Conservation (phyloP, 78 protist species). For the Neovahlkampfia damariscottae region DNA sequence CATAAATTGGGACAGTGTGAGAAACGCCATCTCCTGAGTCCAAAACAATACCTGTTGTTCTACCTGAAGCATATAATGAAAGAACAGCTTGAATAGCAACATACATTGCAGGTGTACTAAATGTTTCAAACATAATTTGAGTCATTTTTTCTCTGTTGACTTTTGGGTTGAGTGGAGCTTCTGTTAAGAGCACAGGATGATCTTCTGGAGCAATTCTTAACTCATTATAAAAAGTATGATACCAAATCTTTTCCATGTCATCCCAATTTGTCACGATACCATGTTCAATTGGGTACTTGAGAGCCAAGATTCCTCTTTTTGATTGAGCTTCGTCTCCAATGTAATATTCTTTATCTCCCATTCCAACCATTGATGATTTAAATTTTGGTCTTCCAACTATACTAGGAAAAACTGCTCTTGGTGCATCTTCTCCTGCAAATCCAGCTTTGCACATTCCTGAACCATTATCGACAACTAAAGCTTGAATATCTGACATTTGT, state of each 20-base stretch:
- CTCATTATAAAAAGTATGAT: slow-evolving; percentile 91
- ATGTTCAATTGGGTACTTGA: slow-evolving; percentile 73
- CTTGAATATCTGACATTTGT: slow-evolving; percentile 7
- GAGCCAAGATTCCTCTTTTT: slow-evolving; percentile 62
- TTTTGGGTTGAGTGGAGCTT: slow-evolving; percentile 81
- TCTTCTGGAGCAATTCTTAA: slow-evolving; percentile 83
- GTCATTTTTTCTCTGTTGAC: slow-evolving; percentile 83
- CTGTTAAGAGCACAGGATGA: slow-evolving; percentile 77
- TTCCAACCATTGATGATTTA: slow-evolving; percentile 42
- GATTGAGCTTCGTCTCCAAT: slow-evolving; percentile 80
- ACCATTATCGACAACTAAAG: slow-evolving; percentile 15
- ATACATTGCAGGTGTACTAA: slow-evolving; percentile 75
- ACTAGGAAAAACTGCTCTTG: slow-evolving; percentile 67
- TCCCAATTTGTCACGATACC: slow-evolving; percentile 98
- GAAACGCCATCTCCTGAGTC: slow-evolving; percentile 58
- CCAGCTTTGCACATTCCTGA: slow-evolving; percentile 78
- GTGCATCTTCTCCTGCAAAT: slow-evolving; percentile 74
- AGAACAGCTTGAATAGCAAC: slow-evolving; percentile 85
- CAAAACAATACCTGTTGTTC: slow-evolving; percentile 58
- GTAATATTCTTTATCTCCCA: slow-evolving; percentile 58
- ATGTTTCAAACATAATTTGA: slow-evolving; percentile 84
- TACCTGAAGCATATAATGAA: slow-evolving; percentile 41
- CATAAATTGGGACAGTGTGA: slow-evolving; percentile 23
- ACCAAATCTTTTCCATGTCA: slow-evolving; percentile 96
- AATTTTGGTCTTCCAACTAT: slow-evolving; percentile 73